phyloP scores from a whole-genome alignment of 306 rosid species.

The Acacia acuminata region DNA sequence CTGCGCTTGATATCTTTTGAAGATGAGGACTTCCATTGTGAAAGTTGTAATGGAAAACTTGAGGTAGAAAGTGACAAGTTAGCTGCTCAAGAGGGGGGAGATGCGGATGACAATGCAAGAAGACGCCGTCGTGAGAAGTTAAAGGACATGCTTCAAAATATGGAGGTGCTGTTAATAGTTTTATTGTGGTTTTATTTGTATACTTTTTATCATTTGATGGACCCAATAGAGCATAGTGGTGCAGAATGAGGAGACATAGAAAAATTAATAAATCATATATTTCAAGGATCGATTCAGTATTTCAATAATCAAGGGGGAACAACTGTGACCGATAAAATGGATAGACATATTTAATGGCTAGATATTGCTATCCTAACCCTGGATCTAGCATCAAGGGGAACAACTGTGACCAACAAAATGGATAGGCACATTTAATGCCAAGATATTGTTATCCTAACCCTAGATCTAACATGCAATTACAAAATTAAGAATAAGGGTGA shows the following conservation, averaged over 20 bases:
- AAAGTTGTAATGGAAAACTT: slow-evolving; percentile 71
- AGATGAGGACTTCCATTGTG: slow-evolving; percentile 90
- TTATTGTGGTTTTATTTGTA: slow-evolving; percentile 12
- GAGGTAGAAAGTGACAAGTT: slow-evolving; percentile 85
- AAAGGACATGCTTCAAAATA: slow-evolving; percentile 77
- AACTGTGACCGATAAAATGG: not conserved
- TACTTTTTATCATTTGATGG: not conserved
- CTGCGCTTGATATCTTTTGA: slow-evolving; percentile 68
- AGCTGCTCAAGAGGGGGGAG: slow-evolving; percentile 76
- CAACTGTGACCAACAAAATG: not conserved
- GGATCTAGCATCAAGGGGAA: not conserved
- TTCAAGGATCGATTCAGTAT: not conserved
- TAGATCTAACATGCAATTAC: not conserved
- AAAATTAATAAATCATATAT: not conserved
- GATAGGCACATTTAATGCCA: not conserved
- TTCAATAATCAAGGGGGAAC: not conserved
- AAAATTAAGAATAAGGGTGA: not conserved
- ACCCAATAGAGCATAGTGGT: not conserved
- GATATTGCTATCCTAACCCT: not conserved
- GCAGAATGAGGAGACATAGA: not conserved
- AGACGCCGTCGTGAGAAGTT: slow-evolving; percentile 75
- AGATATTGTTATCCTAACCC: not conserved
- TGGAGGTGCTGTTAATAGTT: slow-evolving; percentile 60
- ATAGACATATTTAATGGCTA: not conserved
- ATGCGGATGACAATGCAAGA: slow-evolving; percentile 85